Base-by-base conservation (phyloP, 208 protist species). In the Vickermania spadyakhi region DNA sequence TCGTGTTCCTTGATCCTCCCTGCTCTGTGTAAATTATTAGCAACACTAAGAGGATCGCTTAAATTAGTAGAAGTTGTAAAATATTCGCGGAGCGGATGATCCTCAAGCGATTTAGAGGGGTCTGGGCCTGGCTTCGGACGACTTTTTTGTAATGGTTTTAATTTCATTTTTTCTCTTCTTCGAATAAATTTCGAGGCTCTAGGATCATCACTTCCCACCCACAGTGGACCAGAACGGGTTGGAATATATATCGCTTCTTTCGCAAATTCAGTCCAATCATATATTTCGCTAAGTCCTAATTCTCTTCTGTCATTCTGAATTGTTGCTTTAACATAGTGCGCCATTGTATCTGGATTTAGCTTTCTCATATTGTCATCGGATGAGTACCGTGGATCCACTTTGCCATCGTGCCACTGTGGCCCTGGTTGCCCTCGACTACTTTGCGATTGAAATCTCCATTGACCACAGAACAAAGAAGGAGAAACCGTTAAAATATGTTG, bases 231-330 rank as follows among this genome's bases (percentile, higher is more conserved):
- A 1, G 80, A 87, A 7, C 82, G 72, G 1, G 84, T 91, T 0
- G 88, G 88, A 52, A 94, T 90, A 54, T 85, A 91, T 7, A 94
- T 72, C 21, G 88, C 88, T 22, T 92, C 88, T 66, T 90, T 85
- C 2, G 84, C 81, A 72, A 94, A 94, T 58, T 94, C 88, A n/a
- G 68, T 60, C 88, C 88, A 94, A 66, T 92, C 82, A 56, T 79
- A 74, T 1, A 94, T 72, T 70, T 94, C 82, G 7, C 74, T 75
- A 0, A 94, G 79, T 1, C 84, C 81, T 81, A 92, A 90, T 53
- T 94, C 82, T 5, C 88, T 73, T 3, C 88, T 75, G 62, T 92
- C 84, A 60, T 91, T 94, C 61, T 94, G 88, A 28, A 94, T 94
- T 4, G 84, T 88, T 5, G 88, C 82, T 69, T 84, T 89, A 4